phyloP scores from a whole-genome alignment of 371 early-diverging fungal genomes.

The Mucor velutinosus region DNA sequence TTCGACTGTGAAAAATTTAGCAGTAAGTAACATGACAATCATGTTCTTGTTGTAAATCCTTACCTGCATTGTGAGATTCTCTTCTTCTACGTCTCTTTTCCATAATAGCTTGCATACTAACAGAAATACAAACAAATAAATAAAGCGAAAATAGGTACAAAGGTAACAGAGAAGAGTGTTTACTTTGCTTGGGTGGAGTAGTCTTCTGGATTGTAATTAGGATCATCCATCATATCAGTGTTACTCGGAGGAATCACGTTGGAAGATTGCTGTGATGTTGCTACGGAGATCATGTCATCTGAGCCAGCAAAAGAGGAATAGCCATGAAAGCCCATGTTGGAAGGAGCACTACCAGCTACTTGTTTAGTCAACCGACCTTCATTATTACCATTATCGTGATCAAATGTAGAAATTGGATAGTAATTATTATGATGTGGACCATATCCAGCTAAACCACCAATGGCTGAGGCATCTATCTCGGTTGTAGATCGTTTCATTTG shows the following conservation, averaged over 20 bases:
- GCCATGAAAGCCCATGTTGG: slow-evolving; percentile 20
- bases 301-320: slow-evolving; percentile 17
- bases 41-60: neutral
- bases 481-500: slow-evolving; percentile 30
- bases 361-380: slow-evolving; percentile 1
- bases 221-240: slow-evolving; percentile 3
- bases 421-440: slow-evolving; percentile 3
- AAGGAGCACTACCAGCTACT: slow-evolving; percentile 24
- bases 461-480: slow-evolving; percentile 8
- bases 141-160: neutral
- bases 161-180: neutral
- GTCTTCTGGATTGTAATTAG: slow-evolving; percentile 7
- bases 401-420: slow-evolving; percentile 3
- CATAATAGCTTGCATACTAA: slow-evolving; percentile 50
- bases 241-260: neutral
- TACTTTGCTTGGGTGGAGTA: slow-evolving; percentile 29
- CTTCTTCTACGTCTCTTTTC: slow-evolving; percentile 91
- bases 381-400: neutral
- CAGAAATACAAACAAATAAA: neutral
- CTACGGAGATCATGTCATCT: slow-evolving; percentile 22
- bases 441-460: slow-evolving; percentile 7
- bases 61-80: slow-evolving; percentile 94
- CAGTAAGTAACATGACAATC: too few species aligned
- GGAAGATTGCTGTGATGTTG: slow-evolving; percentile 15
- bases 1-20: slow-evolving; percentile 65